These are phyloP conservation scores for Zygnema cylindricum DNA, from an alignment of 139 green algal genomes.

Conservation along the genomic window DNA sequence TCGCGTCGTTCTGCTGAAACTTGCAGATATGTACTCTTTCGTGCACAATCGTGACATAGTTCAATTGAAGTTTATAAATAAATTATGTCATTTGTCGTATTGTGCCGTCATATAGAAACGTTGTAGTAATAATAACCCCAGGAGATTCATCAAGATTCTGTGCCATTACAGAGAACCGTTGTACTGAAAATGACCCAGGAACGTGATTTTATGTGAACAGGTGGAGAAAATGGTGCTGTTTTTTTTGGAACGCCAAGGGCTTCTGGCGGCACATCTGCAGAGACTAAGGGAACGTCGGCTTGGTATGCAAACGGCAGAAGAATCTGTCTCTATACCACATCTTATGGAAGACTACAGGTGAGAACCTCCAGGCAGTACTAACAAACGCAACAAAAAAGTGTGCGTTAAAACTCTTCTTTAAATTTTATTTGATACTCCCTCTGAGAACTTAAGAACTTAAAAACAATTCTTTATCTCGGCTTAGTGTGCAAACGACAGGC, in stretches of 20 bases:
- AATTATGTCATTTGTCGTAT: background rate
- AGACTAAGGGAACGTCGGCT: constrained; percentile 31
- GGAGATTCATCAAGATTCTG: too few species aligned
- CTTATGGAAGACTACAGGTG: constrained; percentile 13
- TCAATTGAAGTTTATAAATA: background rate
- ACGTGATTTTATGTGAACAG: constrained; percentile 14
- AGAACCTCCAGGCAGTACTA: too few species aligned
- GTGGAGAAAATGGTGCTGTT: constrained; percentile 57
- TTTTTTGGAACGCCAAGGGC: constrained; percentile 54
- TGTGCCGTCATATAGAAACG: background rate
- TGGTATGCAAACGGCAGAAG: background rate
- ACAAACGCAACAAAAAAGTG: too few species aligned
- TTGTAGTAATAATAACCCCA: background rate
- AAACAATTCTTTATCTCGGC: too few species aligned
- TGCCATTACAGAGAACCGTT: background rate
- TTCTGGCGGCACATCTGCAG: constrained; percentile 40
- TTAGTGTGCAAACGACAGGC: too few species aligned
- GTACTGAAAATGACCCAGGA: background rate
- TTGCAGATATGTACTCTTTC: too few species aligned
- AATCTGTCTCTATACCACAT: background rate
- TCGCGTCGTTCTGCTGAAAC: too few species aligned
- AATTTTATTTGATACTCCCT: too few species aligned
- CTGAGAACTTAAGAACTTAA: too few species aligned
- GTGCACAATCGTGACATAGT: background rate
- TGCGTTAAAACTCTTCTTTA: too few species aligned